Conservation (phyloP, 169 alveolate genomes). For the Besnoitia besnoiti region DNA sequence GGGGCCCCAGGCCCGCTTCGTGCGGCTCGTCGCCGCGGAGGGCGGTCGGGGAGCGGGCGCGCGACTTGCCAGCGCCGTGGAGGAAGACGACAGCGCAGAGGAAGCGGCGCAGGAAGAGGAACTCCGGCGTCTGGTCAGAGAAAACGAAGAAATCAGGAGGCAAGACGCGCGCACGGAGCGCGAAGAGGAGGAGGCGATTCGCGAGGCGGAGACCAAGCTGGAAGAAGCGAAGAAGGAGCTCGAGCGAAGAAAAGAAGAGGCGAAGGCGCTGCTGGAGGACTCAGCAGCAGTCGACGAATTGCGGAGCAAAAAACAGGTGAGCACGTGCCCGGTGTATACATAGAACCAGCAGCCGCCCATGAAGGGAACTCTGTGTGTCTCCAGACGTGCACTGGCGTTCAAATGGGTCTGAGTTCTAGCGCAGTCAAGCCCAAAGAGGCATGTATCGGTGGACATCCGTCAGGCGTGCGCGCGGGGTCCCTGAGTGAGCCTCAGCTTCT, state of each 20-base stretch:
- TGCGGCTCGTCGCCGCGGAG: not conserved
- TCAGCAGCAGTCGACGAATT: not conserved
- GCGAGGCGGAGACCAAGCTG: not conserved
- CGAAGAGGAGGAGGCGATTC: not conserved
- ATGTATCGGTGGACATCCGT: too few species aligned
- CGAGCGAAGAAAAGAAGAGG: slow-evolving; percentile 9
- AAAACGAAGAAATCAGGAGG: not conserved
- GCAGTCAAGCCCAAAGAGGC: too few species aligned
- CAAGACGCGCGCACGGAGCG: not conserved
- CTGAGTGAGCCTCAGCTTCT: too few species aligned
- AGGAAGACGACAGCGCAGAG: not conserved
- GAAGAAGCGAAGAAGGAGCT: slow-evolving; percentile 9
- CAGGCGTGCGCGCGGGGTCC: too few species aligned
- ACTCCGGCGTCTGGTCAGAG: not conserved
- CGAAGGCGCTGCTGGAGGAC: not conserved
- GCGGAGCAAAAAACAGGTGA: slow-evolving; percentile 13
- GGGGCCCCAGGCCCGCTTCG: not conserved
- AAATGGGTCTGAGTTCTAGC: too few species aligned
- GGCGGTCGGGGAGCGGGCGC: not conserved
- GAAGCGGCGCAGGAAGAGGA: not conserved
- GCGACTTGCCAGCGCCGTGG: not conserved
- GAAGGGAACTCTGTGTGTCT: too few species aligned
- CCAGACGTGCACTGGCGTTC: too few species aligned
- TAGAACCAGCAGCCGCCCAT: too few species aligned
- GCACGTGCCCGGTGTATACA: too few species aligned